phyloP scores from a whole-genome alignment of 108 stramenopile species.

The Cylindrotheca closterium region DNA sequence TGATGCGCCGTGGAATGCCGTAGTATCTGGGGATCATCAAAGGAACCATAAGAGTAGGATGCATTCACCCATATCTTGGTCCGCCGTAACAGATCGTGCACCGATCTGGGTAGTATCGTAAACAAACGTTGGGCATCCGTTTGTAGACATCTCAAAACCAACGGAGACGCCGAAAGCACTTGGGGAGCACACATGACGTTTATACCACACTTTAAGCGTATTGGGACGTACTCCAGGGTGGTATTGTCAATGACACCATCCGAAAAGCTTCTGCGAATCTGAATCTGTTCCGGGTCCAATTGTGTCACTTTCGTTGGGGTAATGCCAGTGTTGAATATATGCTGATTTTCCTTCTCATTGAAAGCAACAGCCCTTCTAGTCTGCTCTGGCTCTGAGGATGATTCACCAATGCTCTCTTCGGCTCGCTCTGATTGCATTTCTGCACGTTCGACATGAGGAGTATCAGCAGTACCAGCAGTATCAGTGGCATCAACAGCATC shows the following conservation, averaged over 20 bases:
- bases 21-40: constrained; percentile 45
- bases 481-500: background rate
- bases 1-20: constrained; percentile 80
- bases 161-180: constrained; percentile 55
- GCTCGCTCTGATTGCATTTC: too few species aligned
- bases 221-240: constrained; percentile 40
- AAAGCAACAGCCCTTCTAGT: too few species aligned
- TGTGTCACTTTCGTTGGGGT: too few species aligned
- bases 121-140: constrained; percentile 56
- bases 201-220: constrained; percentile 57
- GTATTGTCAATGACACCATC: constrained; percentile 85
- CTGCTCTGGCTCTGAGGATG: too few species aligned
- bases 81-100: constrained; percentile 54
- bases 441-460: too few species aligned
- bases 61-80: constrained; percentile 77
- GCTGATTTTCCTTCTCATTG: too few species aligned
- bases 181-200: constrained; percentile 51
- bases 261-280: too few species aligned
- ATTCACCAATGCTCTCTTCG: too few species aligned
- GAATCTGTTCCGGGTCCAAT: too few species aligned
- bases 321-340: too few species aligned
- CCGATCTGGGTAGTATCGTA: constrained; percentile 53
- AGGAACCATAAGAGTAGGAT: constrained; percentile 59
- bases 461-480: background rate
- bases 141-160: constrained; percentile 53